These are phyloP conservation scores for Penicillium goetzii DNA, from an alignment of 495 filamentous ascomycete genomes.

Conservation along the genomic window DNA sequence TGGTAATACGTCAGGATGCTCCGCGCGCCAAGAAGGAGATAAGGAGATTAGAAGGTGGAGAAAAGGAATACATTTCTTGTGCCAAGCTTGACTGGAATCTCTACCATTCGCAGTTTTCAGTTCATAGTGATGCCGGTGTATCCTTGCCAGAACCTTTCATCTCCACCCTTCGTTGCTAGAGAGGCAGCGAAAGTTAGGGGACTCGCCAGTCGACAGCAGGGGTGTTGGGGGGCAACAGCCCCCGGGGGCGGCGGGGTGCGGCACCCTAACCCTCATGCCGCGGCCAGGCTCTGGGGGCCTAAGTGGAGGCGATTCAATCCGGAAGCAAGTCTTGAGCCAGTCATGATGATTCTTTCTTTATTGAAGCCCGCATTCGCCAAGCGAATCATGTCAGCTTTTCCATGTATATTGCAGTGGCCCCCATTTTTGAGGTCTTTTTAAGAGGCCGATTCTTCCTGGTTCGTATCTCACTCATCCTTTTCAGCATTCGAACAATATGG, in stretches of 20 bases:
- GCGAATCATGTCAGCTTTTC: background rate
- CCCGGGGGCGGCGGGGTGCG: no score
- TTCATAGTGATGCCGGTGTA: no score
- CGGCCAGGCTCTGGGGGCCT: no score
- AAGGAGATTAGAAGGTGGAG: background rate
- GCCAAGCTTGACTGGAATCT: background rate
- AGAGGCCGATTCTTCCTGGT: background rate
- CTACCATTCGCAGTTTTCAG: background rate
- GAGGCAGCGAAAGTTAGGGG: no score
- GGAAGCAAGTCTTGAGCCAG: background rate
- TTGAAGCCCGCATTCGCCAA: background rate
- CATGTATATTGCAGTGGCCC: background rate
- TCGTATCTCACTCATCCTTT: background rate
- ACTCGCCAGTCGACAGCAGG: no score
- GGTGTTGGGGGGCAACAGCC: no score
- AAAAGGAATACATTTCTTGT: background rate
- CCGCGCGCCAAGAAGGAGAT: background rate
- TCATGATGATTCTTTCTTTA: background rate
- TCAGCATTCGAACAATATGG: constrained; percentile 7
- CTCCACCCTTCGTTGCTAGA: no score
- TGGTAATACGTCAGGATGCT: background rate
- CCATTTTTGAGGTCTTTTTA: background rate
- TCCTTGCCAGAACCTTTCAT: no score
- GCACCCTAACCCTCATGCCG: no score
- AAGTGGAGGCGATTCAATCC: background rate